Evolutionary conservation across 2,329 filamentous ascomycete species (phyloP), one percentile per base, ranked within the genome.

Genomic region (Fusarium duplospermum): DNA sequence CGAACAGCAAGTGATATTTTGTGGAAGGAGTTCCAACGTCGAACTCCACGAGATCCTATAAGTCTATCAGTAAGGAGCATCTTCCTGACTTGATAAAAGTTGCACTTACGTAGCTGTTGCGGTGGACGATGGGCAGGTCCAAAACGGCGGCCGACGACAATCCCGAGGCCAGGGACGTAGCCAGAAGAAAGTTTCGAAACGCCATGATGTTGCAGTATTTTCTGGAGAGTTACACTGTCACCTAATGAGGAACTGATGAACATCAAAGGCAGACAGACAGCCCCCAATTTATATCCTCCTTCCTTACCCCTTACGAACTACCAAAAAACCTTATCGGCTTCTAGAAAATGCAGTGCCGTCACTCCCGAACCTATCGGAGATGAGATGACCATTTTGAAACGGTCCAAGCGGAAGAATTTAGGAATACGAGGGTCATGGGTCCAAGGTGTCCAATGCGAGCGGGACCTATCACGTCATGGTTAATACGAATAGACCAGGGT

Each of bases 1-100:
- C 81, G 65, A 82, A 83, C 16, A 79, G 65, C 13, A 84, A 74
- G 2, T 76, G 72, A 68, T 80, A 78, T 2, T 69, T 69, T 63
- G 77, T 72, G 20, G 76, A 50, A 1, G 82, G 82, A 1, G 81
- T 81, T 24, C 82, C 82, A 18, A 66, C 56, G 20, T 38, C 35
- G n/a, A 72, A 33, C 6, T 70, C 50, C 13, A 72, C 66, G 11
- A 63, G 8, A 60, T 65, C 47, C 71, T 73, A 16, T 3, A 9
- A 20, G 2, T 13, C 11, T 38, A 20, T n/a, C 35, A 27, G 59
- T 27, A 65, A 14, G 14, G 4, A 10, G 10, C 2, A 27, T 42
- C 24, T n/a, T n/a, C n/a, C n/a, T n/a, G n/a, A n/a, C n/a, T n/a
- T n/a, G n/a, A n/a, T n/a, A n/a, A n/a, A n/a, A n/a, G n/a, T n/a